phyloP scores from a whole-genome alignment of 345 rosid species.

The Arabidopsis suecica region DNA sequence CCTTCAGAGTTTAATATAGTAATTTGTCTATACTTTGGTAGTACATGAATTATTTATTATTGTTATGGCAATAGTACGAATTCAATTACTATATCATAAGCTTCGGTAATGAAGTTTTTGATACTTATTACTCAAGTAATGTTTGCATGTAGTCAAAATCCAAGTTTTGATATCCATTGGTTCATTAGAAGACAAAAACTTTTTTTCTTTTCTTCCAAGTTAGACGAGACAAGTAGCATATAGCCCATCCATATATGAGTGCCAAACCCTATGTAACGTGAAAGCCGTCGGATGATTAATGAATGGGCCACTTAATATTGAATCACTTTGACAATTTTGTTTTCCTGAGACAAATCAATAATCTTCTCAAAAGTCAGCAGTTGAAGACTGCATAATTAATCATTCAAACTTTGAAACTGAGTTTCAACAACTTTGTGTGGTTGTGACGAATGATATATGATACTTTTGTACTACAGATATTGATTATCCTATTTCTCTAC shows the following conservation, averaged over 20 bases:
- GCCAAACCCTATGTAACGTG: slow-evolving; percentile 7
- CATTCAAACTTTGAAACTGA: slow-evolving; percentile 25
- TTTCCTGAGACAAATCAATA: not conserved
- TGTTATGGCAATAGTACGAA: too few species aligned
- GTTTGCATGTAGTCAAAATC: not conserved
- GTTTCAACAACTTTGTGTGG: slow-evolving; percentile 11
- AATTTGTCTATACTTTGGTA: not conserved
- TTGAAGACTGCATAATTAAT: not conserved
- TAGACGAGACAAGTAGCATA: slow-evolving; percentile 2
- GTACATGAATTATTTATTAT: too few species aligned
- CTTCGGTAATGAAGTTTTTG: not conserved
- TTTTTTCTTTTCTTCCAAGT: not conserved
- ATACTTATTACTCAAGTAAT: not conserved
- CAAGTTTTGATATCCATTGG: not conserved
- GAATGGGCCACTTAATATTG: not conserved
- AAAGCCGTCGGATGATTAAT: slow-evolving; percentile 16
- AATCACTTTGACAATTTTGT: slow-evolving; percentile 11
- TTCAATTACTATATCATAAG: too few species aligned
- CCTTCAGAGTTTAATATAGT: not conserved
- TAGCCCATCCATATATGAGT: not conserved
- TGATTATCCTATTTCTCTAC: too few species aligned
- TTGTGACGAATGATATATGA: not conserved
- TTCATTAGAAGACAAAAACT: not conserved
- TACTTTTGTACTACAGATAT: not conserved
- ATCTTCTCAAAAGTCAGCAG: not conserved